Evolutionary conservation across 1,284 basidiomycete species (phyloP).

Genomic region (Afroboletus lepidellus): DNA sequence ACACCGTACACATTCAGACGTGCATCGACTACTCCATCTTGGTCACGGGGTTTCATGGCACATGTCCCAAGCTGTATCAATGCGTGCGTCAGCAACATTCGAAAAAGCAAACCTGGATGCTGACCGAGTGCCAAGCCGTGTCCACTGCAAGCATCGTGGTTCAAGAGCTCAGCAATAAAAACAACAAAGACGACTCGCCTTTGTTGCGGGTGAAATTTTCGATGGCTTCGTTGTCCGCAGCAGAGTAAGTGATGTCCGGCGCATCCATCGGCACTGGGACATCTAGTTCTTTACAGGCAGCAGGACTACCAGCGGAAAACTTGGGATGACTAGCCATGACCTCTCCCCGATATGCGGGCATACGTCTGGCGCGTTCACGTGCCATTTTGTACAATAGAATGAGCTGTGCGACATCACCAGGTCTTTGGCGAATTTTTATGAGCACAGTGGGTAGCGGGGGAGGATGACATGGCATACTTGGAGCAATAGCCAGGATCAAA

Average conservation of each 20-base stretch:
- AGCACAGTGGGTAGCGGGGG: not conserved
- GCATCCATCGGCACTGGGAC: constrained; percentile 41
- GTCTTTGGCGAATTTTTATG: not conserved
- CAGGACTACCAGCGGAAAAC: constrained; percentile 46
- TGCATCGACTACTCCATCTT: too few relatives aligned
- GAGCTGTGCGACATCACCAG: constrained; percentile 1
- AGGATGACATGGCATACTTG: constrained; percentile 1
- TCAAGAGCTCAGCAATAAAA: not conserved
- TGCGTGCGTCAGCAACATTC: too few relatives aligned
- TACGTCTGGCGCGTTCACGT: constrained; percentile 51
- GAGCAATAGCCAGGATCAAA: constrained; percentile 17
- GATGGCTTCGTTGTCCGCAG: constrained; percentile 53
- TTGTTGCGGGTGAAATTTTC: constrained; percentile 40
- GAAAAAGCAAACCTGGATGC: too few relatives aligned
- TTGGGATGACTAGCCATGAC: constrained; percentile 42
- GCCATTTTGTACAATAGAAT: constrained; percentile 36
- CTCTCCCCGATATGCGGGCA: constrained; percentile 56
- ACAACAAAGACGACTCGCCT: constrained; percentile 20
- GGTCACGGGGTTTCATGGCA: constrained; percentile 28
- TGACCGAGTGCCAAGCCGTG: constrained; percentile 61
- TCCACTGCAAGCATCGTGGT: constrained; percentile 40
- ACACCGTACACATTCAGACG: constrained; percentile 32
- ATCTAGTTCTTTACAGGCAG: constrained; percentile 33
- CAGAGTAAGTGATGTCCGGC: constrained; percentile 51
- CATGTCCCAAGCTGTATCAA: constrained; percentile 30